Base-by-base conservation (phyloP, 202 grass and related monocot species). In the Carex arenaria region DNA sequence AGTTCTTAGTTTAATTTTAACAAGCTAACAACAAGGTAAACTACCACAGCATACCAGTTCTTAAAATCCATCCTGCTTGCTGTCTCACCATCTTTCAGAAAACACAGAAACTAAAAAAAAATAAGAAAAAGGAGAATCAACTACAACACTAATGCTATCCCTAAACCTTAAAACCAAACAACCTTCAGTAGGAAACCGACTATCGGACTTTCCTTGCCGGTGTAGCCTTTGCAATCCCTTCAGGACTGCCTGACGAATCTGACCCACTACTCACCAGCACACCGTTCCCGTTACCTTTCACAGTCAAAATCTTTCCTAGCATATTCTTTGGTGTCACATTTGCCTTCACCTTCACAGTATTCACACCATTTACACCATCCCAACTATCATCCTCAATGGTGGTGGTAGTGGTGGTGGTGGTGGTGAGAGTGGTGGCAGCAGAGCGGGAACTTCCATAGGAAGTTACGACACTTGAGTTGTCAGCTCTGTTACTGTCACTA, bases 361-460 rank as follows among this genome's bases (percentile, higher is more conserved):
- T 67, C 5, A 17, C 34, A 47, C 83, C 81, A 3, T 64, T 89
- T 81, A 42, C 15, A 19, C 88, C 93, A 9, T 92, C 85, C 86
- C 96, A 95, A 73, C 93, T 91, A 0, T 99, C 96, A 53, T 99
- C 96, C 17, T 91, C 94, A 86, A 91, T 95, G 1, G 96, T 99
- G 19, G 91, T 90, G 4, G 36, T 38, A 5, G 36, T 38, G 0
- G 94, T 94, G 19, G 94, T 97, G 67, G 90, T 64, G 30, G 93
- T 98, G 89, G 92, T 97, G 38, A 72, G 68, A 4, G 94, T 97
- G 26, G 94, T 97, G 57, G 89, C 87, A 5, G 72, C 94, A 47
- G 96, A 99, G 59, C 93, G 92, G 64, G 96, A 99, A 82, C 96
- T 99, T 78, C 92, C 93, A n/a, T 99, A 95, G 53, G 96, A 99